Evolutionary conservation across 345 rosid genomes (phyloP).

Genomic region (Lumnitzera racemosa): DNA sequence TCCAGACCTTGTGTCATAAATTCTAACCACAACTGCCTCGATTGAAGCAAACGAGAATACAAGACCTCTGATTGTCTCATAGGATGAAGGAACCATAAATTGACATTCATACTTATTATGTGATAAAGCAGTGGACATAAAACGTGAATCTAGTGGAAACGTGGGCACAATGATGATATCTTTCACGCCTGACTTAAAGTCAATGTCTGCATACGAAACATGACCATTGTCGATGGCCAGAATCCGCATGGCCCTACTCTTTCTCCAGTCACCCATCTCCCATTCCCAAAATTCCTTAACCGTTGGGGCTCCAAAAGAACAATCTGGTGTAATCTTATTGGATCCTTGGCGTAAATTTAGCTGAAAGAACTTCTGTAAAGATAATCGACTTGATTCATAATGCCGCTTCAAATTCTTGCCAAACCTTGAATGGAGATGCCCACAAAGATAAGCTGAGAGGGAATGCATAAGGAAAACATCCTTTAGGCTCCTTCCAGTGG

Average conservation of each 20-base stretch:
- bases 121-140: slow-evolving; percentile 65
- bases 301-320: slow-evolving; percentile 50
- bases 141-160: slow-evolving; percentile 87
- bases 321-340: slow-evolving; percentile 32
- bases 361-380: slow-evolving; percentile 55
- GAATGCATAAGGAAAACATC: slow-evolving; percentile 84
- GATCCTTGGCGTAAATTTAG: slow-evolving; percentile 48
- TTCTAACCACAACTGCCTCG: slow-evolving; percentile 59
- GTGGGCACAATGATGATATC: slow-evolving; percentile 72
- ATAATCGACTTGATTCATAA: slow-evolving; percentile 36
- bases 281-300: slow-evolving; percentile 88
- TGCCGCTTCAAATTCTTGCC: slow-evolving; percentile 88
- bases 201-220: slow-evolving; percentile 68
- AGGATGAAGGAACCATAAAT: slow-evolving; percentile 62
- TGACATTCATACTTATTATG: slow-evolving; percentile 55
- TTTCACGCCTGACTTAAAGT: slow-evolving; percentile 48
- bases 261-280: slow-evolving; percentile 99
- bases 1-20: slow-evolving; percentile 65
- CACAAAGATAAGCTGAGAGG: slow-evolving; percentile 72
- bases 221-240: slow-evolving; percentile 84
- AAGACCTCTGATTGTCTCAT: slow-evolving; percentile 72
- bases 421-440: slow-evolving; percentile 82
- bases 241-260: slow-evolving; percentile 71
- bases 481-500: slow-evolving; percentile 53
- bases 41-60: slow-evolving; percentile 68